Evolutionary conservation across 2,329 filamentous ascomycete genomes (phyloP).

Genomic region (Thielaviopsis populi): DNA sequence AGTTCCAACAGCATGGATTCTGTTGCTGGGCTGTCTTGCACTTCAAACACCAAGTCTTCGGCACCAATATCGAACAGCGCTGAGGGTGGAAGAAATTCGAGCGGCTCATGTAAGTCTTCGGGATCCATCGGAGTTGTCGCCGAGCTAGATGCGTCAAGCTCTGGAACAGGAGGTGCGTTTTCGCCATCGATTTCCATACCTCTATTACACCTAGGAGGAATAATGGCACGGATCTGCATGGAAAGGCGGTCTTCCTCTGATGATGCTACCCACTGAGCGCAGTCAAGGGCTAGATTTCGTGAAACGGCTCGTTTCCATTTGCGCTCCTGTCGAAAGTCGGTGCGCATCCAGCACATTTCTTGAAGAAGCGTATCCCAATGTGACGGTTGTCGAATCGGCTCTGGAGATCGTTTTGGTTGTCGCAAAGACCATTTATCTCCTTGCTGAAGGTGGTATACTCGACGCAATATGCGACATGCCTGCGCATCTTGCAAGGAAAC

Average conservation of each 20-base stretch:
- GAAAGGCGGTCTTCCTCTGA: conserved; percentile 45
- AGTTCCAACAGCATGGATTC: conserved; percentile 68
- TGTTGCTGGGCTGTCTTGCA: conserved; percentile 57
- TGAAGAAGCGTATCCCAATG: conserved; percentile 79
- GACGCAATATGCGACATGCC: conserved; percentile 69
- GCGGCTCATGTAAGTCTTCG: conserved; percentile 25
- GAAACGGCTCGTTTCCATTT: conserved; percentile 85
- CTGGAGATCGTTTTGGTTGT: conserved; percentile 70
- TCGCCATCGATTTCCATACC: conserved; percentile 28
- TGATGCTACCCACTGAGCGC: conserved; percentile 64
- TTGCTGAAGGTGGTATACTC: conserved; percentile 83
- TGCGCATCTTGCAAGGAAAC: conserved; percentile 74
- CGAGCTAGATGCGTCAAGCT: conserved; percentile 11
- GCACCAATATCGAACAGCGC: conserved; percentile 71
- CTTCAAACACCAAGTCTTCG: conserved; percentile 65
- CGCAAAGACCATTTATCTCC: conserved; percentile 84
- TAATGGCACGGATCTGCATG: conserved; percentile 50
- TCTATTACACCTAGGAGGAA: conserved; percentile 25
- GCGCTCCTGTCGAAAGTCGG: conserved; percentile 82
- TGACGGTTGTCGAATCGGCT: conserved; percentile 59
- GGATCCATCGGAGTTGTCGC: conserved; percentile 21
- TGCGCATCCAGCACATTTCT: conserved; percentile 97
- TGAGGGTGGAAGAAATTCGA: conserved; percentile 48
- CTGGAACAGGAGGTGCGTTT: conserved; percentile 27
- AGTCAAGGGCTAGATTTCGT: conserved; percentile 65